phyloP scores from a whole-genome alignment of 2,329 filamentous ascomycete species.

The Pseudocercospora fijiensis region DNA sequence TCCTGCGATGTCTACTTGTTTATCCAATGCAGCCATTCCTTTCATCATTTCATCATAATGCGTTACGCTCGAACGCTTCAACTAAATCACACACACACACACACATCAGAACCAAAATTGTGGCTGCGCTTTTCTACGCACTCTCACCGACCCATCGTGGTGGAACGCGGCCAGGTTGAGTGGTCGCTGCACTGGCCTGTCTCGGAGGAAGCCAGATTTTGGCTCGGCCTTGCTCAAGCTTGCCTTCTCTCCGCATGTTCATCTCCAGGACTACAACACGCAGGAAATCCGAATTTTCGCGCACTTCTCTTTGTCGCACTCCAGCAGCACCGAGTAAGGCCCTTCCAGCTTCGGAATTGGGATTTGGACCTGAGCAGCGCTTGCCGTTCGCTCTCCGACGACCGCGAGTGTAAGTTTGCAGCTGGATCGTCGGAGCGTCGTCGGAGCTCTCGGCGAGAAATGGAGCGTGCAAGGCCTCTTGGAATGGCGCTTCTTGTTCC shows the following conservation, averaged over 20 bases:
- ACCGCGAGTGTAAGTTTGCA: conserved; percentile 57
- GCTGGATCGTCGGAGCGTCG: conserved; percentile 58
- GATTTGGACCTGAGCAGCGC: conserved; percentile 40
- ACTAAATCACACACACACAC: neutral
- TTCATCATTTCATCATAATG: conserved; percentile 8
- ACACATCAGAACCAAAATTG: conserved; percentile 1
- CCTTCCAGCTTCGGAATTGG: conserved; percentile 46
- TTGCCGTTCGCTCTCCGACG: conserved; percentile 36
- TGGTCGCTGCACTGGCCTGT: conserved; percentile 33
- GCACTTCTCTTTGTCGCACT: conserved; percentile 59
- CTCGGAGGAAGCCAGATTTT: conserved; percentile 62
- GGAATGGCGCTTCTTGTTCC: conserved; percentile 41
- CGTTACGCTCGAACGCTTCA: conserved; percentile 23
- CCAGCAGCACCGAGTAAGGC: conserved; percentile 37
- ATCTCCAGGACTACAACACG: conserved; percentile 65
- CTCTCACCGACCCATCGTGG: conserved; percentile 35
- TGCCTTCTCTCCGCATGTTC: conserved; percentile 65
- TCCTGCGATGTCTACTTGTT: conserved; percentile 1
- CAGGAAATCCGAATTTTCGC: conserved; percentile 64
- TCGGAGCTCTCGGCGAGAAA: conserved; percentile 35
- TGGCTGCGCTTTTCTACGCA: conserved; percentile 25
- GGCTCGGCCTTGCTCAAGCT: conserved; percentile 59
- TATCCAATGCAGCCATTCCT: neutral
- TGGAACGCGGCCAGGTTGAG: conserved; percentile 27
- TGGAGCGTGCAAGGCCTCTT: conserved; percentile 39